phyloP scores from a whole-genome alignment of 169 alveolate species.

The Cryptosporidium sp. region DNA sequence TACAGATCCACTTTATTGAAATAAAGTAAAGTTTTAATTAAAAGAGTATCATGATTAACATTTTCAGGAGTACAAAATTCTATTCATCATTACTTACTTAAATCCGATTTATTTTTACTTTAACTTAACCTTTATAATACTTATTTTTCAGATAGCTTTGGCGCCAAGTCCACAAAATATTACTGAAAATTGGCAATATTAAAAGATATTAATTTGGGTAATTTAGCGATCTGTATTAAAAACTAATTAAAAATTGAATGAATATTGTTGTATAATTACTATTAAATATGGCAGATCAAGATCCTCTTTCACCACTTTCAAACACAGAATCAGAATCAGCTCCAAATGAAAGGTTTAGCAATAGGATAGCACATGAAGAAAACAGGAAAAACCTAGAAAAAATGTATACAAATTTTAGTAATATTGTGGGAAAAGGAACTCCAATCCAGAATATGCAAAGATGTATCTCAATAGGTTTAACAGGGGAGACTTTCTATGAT shows the following conservation, averaged over 20 bases:
- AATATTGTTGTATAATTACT: not conserved
- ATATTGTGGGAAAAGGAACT: conserved; percentile 52
- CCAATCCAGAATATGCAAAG: conserved; percentile 28
- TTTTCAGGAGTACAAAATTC: not conserved
- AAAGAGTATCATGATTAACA: not conserved
- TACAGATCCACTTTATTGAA: not conserved
- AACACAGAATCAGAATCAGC: conserved; percentile 3
- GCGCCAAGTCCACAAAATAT: not conserved
- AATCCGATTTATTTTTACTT: not conserved
- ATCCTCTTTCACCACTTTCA: conserved; percentile 65
- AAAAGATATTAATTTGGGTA: not conserved
- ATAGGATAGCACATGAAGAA: not conserved
- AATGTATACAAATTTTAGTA: conserved; percentile 18
- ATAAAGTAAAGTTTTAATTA: too few species aligned
- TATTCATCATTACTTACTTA: too few species aligned
- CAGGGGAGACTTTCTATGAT: conserved; percentile 79
- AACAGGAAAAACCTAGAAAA: not conserved
- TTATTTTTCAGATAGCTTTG: not conserved
- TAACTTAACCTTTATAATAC: too few species aligned
- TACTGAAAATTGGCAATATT: not conserved
- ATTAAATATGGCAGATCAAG: conserved; percentile 31
- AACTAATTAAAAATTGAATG: not conserved
- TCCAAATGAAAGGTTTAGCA: not conserved
- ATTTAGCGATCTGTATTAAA: not conserved
- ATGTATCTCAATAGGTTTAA: conserved; percentile 51